Evolutionary conservation across 1,284 basidiomycete genomes (phyloP), one percentile per base, ranked within the genome.

Genomic region (Fomitopsis betulina): DNA sequence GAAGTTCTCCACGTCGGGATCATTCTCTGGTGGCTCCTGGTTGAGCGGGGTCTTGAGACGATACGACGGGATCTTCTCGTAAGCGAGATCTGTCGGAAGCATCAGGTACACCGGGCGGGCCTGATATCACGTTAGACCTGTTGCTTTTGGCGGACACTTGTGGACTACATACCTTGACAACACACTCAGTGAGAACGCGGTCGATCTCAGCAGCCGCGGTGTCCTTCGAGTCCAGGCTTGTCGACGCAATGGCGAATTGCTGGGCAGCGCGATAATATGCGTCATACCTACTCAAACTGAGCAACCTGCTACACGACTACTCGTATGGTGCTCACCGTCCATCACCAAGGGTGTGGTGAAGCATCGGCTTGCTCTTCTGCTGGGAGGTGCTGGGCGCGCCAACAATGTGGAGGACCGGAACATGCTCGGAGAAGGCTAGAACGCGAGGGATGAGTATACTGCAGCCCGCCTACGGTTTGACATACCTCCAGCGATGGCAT

Each of bases 361-460:
- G 78, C 71, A 91, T 80, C 47, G 81, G 89, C 68, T 78, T 87
- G 43, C 71, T 77, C 72, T 83, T 86, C 65, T 91, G 87, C 63
- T 93, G 86, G 13, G 75, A 65, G 1, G 89, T 92, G 63, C 84
- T 89, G 0, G 96, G 95, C 1, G 86, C 86, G 58, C 96, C 96
- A 53, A 91, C 96, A 52, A 98, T 84, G 70, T 98, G 96, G 6
- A 98, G 79, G 4, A 98, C 83, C 8, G 96, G 96, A 5, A 98
- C 86, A 75, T 93, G 89, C 74, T 98, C 95, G 27, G 92, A 88
- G 72, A 84, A 88, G 4, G 89, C 89, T 88, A 57, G 9, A 25
- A 42, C 1, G 12, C 0, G 9, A 7, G 9, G 17, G 2, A 49
- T n/a, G 19, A 10, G 9, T 43, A 9, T 39, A 30, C 19, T 27